Evolutionary conservation across 1,284 basidiomycete species (phyloP), one percentile per base, ranked within the genome.

Genomic region (Phellinidium pouzarii): DNA sequence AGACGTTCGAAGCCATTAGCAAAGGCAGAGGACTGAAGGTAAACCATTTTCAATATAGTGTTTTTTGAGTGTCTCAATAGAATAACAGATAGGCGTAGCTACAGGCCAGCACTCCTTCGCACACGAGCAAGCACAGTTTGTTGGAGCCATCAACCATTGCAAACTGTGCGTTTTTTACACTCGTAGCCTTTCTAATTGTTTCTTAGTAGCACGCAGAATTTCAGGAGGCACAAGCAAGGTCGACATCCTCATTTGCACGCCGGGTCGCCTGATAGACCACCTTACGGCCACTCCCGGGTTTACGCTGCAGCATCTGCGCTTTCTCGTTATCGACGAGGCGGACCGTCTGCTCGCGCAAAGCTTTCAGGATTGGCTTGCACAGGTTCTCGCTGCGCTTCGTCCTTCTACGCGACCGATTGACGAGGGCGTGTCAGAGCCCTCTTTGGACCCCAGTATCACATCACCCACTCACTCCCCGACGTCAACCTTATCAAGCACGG

Each of bases 241-340:
- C 22, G 95, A 99, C 66, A 84, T 99, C 45, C 71, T 99, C 43
- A 91, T 99, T 53, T 95, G 91, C 54, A 99, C 95, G 0, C 95
- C 95, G 0, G 96, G 96, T 41, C 76, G 96, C 46, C 66, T 99
- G 43, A 95, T 97, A 40, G 95, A 99, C 66, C 95, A 99, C 67
- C 71, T 99, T 11, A 83, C 83, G 40, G 84, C 80, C 22, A 97
- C 95, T 0, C 81, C 79, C 0, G 92, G 94, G 57, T 96, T 98
- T 66, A 89, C 92, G 0, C 69, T 99, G 29, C 90, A 96, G 62
- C 94, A 99, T 66, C 75, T 99, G 23, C 85, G 95, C 23, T 99
- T 94, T 68, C 72, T 99, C 52, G 84, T 99, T 17, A 92, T 99
- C 53, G 96, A 99, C 66, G 96, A 99, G 71, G 96, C 96, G 0